These are phyloP conservation scores for Hemerocallis citrina DNA, from an alignment of 106 monocot genomes.

Conservation along the genomic window DNA sequence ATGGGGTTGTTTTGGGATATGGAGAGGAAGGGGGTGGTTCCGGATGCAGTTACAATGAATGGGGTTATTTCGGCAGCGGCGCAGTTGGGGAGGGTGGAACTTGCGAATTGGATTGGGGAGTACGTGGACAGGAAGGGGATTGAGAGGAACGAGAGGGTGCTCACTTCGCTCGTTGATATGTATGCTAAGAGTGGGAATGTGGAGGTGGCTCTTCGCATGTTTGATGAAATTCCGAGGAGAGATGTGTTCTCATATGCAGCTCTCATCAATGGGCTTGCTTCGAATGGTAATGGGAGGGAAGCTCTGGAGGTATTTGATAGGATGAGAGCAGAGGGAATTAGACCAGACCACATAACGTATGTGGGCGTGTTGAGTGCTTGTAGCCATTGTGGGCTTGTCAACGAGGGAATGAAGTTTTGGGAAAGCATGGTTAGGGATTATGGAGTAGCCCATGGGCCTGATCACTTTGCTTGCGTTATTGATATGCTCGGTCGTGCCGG, in stretches of 20 bases:
- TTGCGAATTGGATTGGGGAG: constrained; percentile 28
- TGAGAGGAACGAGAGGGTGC: constrained; percentile 45
- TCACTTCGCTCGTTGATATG: constrained; percentile 56
- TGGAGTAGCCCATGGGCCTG: constrained; percentile 19
- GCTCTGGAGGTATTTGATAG: constrained; percentile 31
- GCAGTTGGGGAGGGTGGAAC: constrained; percentile 27
- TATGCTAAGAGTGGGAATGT: constrained; percentile 62
- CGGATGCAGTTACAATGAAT: constrained; percentile 41
- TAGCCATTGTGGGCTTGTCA: constrained; percentile 36
- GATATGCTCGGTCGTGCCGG: constrained; percentile 57
- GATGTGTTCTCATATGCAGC: constrained; percentile 54
- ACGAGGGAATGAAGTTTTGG: constrained; percentile 28
- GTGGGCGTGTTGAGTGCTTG: constrained; percentile 55
- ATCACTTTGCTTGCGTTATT: constrained; percentile 45
- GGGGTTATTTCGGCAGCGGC: constrained; percentile 37
- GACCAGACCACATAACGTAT: constrained; percentile 46
- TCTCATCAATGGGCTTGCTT: constrained; percentile 50
- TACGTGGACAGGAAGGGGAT: constrained; percentile 29
- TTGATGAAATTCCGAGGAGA: constrained; percentile 27
- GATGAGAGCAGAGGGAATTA: constrained; percentile 25
- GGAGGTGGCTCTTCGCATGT: constrained; percentile 17
- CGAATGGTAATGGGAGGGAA: constrained; percentile 30
- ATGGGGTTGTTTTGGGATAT: constrained; percentile 33
- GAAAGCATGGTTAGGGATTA: constrained; percentile 34
- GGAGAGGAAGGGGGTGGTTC: constrained; percentile 23